Conservation (phyloP, 805 yeast species). For the Metschnikowia cubensis region DNA sequence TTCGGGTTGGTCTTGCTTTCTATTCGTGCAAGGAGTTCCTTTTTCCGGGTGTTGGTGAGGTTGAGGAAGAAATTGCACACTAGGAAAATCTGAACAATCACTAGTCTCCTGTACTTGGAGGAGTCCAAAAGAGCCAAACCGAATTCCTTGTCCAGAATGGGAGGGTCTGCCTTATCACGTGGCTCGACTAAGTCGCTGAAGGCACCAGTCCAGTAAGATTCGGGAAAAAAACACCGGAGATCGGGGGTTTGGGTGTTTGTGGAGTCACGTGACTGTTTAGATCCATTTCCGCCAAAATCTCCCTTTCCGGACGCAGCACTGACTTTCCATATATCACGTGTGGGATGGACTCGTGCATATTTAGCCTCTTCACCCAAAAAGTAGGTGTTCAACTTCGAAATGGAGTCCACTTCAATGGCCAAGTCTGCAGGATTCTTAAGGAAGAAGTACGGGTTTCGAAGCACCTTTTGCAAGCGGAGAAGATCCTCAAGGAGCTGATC, state of each 20-base stretch:
- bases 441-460: conserved; percentile 34
- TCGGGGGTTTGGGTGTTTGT: conserved; percentile 6
- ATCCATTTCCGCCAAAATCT: too few species aligned
- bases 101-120: conserved; percentile 24
- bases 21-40: conserved; percentile 18
- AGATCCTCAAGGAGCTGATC: conserved; percentile 33
- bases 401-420: conserved; percentile 20
- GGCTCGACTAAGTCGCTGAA: conserved; percentile 24
- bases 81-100: conserved; percentile 30
- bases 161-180: conserved; percentile 8
- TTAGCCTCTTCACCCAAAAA: conserved; percentile 29
- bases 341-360: conserved; percentile 16
- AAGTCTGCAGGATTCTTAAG: conserved; percentile 24
- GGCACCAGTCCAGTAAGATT: conserved; percentile 31
- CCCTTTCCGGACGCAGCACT: too few species aligned
- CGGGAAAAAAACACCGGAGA: conserved; percentile 30
- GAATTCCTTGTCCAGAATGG: conserved; percentile 20
- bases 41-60: conserved; percentile 22
- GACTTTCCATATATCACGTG: conserved; percentile 18
- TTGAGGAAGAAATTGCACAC: conserved; percentile 30
- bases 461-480: conserved; percentile 25
- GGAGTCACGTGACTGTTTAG: too few species aligned
- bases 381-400: conserved; percentile 26
- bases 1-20: conserved; percentile 29
- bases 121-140: conserved; percentile 24